Evolutionary conservation across 2,329 filamentous ascomycete species (phyloP).

Genomic region (Exophiala aquamarina): DNA sequence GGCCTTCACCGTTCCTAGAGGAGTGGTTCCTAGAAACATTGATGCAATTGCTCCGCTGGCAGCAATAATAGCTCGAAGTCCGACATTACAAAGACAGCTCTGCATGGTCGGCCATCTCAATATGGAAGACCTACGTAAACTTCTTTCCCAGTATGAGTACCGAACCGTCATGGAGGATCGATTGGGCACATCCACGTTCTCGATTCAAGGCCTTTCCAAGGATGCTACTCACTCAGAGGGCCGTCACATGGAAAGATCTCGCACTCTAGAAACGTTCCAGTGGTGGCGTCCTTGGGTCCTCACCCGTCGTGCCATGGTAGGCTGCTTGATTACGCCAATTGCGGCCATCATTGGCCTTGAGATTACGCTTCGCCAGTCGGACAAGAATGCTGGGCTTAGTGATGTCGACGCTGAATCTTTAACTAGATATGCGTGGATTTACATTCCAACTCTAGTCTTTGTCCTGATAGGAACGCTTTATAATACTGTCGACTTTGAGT

Average conservation of each 20-base stretch:
- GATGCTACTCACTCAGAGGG: background rate
- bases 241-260: too few relatives aligned
- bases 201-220: background rate
- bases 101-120: background rate
- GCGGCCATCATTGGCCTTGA: background rate
- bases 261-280: background rate
- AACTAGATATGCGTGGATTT: conserved; percentile 11
- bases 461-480: too few relatives aligned
- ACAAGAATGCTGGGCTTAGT: background rate
- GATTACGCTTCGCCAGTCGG: background rate
- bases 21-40: background rate
- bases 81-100: background rate
- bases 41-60: conserved; percentile 1
- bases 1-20: background rate
- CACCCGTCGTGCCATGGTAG: background rate
- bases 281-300: conserved; percentile 1
- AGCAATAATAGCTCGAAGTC: conserved; percentile 3
- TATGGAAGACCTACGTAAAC: background rate
- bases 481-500: too few relatives aligned
- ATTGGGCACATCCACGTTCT: background rate
- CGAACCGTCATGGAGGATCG: background rate
- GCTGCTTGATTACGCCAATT: background rate
- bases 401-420: conserved; percentile 3
- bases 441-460: conserved; percentile 1
- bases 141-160: background rate